Percentiles rank a stretch among this genome's conserved stretches.
phyloP scores from a whole-genome alignment of 495 filamentous ascomycete genomes.

The Cladorrhinum samala region DNA sequence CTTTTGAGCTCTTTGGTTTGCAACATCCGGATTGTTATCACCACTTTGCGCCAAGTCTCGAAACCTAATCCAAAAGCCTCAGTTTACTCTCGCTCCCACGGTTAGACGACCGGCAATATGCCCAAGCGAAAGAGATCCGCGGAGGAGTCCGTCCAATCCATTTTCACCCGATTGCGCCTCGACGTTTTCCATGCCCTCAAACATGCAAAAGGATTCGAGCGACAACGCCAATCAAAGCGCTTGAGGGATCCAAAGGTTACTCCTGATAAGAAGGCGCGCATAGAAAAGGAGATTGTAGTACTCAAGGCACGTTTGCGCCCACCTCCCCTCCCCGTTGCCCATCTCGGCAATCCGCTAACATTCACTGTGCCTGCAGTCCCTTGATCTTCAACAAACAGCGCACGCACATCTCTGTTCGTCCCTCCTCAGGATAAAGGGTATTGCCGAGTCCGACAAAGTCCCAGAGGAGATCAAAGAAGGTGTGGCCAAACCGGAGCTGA shows the following conservation, averaged over 20 bases:
- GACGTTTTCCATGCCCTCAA: constrained; percentile 66
- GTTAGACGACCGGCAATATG: constrained; percentile 23
- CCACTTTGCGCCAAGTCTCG: neutral
- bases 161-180: constrained; percentile 53
- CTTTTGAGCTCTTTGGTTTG: neutral
- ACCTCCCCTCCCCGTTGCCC: neutral
- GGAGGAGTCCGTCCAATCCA: constrained; percentile 39
- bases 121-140: constrained; percentile 41
- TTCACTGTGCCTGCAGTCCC: constrained; percentile 15
- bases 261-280: constrained; percentile 45
- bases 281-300: constrained; percentile 68
- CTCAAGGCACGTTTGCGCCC: constrained; percentile 56
- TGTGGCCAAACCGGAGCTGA: constrained; percentile 38
- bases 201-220: constrained; percentile 76
- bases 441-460: constrained; percentile 47
- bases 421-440: constrained; percentile 64
- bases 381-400: constrained; percentile 61
- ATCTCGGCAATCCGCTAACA: constrained; percentile 3
- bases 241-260: constrained; percentile 57
- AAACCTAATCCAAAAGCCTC: no score
- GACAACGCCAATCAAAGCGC: constrained; percentile 77
- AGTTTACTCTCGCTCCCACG: no score
- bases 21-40: neutral
- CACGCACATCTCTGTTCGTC: constrained; percentile 68
- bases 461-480: constrained; percentile 48